Evolutionary conservation across 1,284 basidiomycete species (phyloP).

Genomic region (Trichosporon sp.): DNA sequence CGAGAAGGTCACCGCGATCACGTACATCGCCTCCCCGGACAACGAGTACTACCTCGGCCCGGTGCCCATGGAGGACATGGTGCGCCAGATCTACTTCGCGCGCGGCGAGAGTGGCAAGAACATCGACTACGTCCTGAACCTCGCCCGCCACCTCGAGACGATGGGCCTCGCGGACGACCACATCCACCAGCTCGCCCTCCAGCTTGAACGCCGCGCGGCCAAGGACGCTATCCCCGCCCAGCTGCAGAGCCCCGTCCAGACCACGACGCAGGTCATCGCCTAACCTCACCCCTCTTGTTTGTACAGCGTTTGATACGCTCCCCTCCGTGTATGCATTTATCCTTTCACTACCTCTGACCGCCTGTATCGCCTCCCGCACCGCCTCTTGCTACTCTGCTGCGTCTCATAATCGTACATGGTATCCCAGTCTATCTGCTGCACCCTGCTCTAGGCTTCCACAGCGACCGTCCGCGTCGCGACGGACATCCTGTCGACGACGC

Average conservation of each 20-base stretch:
- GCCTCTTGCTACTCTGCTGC: not conserved
- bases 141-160: conserved; percentile 11
- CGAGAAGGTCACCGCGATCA: conserved; percentile 5
- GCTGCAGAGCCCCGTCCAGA: not conserved
- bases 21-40: conserved; percentile 18
- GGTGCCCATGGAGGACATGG: conserved; percentile 8
- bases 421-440: not conserved
- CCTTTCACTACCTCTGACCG: not conserved
- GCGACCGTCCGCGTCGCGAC: conserved; percentile 8
- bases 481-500: conserved; percentile 54
- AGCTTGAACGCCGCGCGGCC: conserved; percentile 4
- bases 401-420: not conserved
- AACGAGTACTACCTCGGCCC: conserved; percentile 21
- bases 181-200: conserved; percentile 12
- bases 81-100: conserved; percentile 11
- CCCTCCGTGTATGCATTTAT: not conserved
- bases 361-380: too few species aligned
- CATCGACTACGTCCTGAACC: conserved; percentile 19
- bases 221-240: not conserved
- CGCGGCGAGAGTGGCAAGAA: conserved; percentile 12
- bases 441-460: not conserved
- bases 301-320: not conserved
- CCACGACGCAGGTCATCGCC: not conserved
- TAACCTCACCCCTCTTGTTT: not conserved
- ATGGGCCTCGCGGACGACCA: conserved; percentile 21